Evolutionary conservation across 495 filamentous ascomycete species (phyloP), one percentile per base, ranked within the genome.

Genomic region (Aspergillus conjunctus): DNA sequence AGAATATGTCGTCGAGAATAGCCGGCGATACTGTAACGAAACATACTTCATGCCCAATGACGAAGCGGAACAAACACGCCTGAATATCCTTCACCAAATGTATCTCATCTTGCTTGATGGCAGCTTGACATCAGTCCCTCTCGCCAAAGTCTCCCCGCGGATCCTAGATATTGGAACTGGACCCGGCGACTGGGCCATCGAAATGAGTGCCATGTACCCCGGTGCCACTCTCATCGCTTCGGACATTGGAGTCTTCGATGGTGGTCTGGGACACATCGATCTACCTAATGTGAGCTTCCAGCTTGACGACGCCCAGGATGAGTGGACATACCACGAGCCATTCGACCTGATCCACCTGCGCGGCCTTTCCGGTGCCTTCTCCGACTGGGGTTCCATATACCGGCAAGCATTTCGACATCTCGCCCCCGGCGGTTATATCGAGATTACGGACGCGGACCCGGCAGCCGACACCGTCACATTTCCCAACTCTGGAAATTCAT

Each of bases 41-140:
- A 76, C 77, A 54, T 92, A 91, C 72, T 88, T 81, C 70, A 88
- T 91, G 85, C 90, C 90, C 32, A 87, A 88, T 71, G 90, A 93
- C 65, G 83, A 89, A 58, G 72, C 81, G 39, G 90, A 93, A 67
- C 86, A 91, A 66, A 87, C 83, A 17, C 86, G 90, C 32, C 76
- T 89, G 59, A 83, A 85, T 62, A 81, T 92, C 53, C 71, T 85
- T 26, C 85, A 91, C 64, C 84, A 87, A 61, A 83, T 88, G 50
- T 88, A 81, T 66, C 76, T 88, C 2, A 80, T 84, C 53, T 64
- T 86, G 22, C 81, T 90, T 54, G 77, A 86, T 63, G 74, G 81
- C 34, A 75, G 84, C 51, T 77, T 89, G 26, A 88, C 85, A 7
- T 79, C 80, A 2, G 85, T 82, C 0, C 82, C 83, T 33, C 70